A percentile compares a stretch with the other conserved stretches of the same genome.
Conservation (phyloP, 2,329 filamentous ascomycete species). For the Trichoderma sp. region DNA sequence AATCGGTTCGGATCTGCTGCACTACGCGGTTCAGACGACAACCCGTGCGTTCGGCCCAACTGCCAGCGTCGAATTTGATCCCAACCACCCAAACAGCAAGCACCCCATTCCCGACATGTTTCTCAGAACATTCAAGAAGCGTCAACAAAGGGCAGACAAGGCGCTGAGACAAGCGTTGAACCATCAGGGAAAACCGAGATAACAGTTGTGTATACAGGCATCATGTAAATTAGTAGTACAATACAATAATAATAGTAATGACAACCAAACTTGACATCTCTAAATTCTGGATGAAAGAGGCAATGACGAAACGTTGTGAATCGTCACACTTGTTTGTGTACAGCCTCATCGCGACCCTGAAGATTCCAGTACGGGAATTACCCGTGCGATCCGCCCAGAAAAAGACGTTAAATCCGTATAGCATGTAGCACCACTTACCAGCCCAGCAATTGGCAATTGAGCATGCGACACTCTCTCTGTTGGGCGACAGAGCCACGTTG, state of each 20-base stretch:
- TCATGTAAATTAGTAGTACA: conserved; percentile 2
- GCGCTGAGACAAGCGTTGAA: conserved; percentile 37
- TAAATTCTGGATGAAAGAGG: not conserved
- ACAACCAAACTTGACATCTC: not conserved
- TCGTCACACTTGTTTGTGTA: not conserved
- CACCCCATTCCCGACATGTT: conserved; percentile 58
- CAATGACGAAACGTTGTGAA: not conserved
- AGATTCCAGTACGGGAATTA: not conserved
- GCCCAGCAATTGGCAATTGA: not conserved
- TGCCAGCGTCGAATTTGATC: conserved; percentile 64
- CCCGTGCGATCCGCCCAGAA: not conserved
- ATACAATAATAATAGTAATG: not conserved
- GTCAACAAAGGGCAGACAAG: conserved; percentile 52
- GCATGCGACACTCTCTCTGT: not conserved
- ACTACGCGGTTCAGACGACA: conserved; percentile 65
- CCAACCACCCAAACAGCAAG: conserved; percentile 71
- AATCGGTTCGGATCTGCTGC: conserved; percentile 67
- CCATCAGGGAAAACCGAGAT: conserved; percentile 14
- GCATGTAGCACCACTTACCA: not conserved
- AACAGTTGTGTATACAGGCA: not conserved
- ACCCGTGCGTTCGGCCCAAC: conserved; percentile 60
- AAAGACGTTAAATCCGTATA: not conserved
- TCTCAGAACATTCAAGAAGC: conserved; percentile 54
- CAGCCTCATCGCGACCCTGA: not conserved
- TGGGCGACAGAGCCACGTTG: not conserved